Evolutionary conservation across 768 basidiomycete genomes (phyloP).

Genomic region (Dioszegia hungarica): DNA sequence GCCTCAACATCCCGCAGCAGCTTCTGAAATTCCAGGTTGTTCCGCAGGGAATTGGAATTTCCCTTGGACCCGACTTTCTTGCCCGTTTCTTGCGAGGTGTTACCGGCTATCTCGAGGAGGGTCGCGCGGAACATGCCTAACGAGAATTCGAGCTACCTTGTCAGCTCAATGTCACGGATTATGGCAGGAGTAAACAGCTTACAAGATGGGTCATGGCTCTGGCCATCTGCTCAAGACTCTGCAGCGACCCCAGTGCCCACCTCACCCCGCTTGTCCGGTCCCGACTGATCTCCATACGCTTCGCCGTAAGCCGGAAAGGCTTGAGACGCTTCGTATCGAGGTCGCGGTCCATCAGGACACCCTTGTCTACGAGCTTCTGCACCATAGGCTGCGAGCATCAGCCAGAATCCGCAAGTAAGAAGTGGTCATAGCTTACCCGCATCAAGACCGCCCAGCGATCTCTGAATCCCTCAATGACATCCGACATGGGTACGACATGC

Average conservation of each 20-base stretch:
- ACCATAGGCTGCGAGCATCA: conserved; percentile 33
- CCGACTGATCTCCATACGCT: conserved; percentile 29
- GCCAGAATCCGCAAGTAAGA: not conserved
- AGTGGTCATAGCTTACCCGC: conserved; percentile 54
- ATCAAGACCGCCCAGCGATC: conserved; percentile 68
- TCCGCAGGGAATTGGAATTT: conserved; percentile 32
- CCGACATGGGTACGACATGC: conserved; percentile 70
- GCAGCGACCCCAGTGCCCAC: conserved; percentile 58
- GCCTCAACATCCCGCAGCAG: conserved; percentile 65
- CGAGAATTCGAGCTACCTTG: conserved; percentile 70
- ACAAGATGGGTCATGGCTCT: conserved; percentile 86
- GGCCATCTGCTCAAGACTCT: conserved; percentile 58
- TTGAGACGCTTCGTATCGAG: conserved; percentile 63
- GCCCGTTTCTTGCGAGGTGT: conserved; percentile 33
- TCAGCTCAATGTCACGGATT: not conserved
- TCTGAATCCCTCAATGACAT: conserved; percentile 62
- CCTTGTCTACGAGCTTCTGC: conserved; percentile 36
- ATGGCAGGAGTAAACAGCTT: conserved; percentile 32
- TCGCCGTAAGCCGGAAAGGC: conserved; percentile 53
- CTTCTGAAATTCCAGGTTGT: conserved; percentile 57
- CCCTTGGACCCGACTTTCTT: conserved; percentile 46
- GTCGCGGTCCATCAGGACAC: conserved; percentile 37
- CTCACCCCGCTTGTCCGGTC: conserved; percentile 50
- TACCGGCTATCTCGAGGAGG: conserved; percentile 57
- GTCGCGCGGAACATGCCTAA: conserved; percentile 68